These are phyloP conservation scores for Colletotrichum sp. DNA, from an alignment of 2,329 filamentous ascomycete species.

Conservation along the genomic window DNA sequence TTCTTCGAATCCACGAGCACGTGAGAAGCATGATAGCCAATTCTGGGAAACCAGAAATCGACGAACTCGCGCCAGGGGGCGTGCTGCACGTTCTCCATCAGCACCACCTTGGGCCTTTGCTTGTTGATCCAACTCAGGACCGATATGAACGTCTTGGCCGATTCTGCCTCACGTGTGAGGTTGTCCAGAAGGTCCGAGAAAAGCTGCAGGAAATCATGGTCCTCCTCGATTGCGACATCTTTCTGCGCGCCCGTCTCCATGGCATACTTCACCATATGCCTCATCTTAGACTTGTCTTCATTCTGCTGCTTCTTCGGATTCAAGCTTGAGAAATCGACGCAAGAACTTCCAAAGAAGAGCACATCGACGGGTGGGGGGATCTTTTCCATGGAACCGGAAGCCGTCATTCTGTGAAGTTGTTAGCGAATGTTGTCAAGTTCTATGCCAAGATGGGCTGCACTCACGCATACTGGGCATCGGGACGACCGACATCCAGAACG, in stretches of 20 bases:
- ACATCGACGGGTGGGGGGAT: slow-evolving; percentile 67
- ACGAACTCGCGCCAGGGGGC: slow-evolving; percentile 63
- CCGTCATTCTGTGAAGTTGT: slow-evolving; percentile 58
- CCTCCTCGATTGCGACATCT: background rate
- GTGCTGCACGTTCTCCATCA: slow-evolving; percentile 72
- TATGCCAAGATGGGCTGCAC: slow-evolving; percentile 26
- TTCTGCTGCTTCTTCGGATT: slow-evolving; percentile 56
- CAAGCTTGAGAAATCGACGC: slow-evolving; percentile 73
- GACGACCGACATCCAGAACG: slow-evolving; percentile 56
- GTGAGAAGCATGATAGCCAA: slow-evolving; percentile 60
- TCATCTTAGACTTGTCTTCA: slow-evolving; percentile 49
- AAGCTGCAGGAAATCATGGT: background rate
- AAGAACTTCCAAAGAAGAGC: slow-evolving; percentile 75
- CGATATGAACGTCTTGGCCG: slow-evolving; percentile 66
- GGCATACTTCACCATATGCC: slow-evolving; percentile 52
- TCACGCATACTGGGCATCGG: slow-evolving; percentile 44
- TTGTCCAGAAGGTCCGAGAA: slow-evolving; percentile 51
- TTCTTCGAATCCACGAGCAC: slow-evolving; percentile 68
- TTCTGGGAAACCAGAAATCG: slow-evolving; percentile 37
- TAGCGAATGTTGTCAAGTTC: background rate
- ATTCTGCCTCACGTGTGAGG: slow-evolving; percentile 67
- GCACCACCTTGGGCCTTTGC: slow-evolving; percentile 64
- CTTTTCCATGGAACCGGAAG: slow-evolving; percentile 61
- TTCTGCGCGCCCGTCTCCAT: slow-evolving; percentile 40
- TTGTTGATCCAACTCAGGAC: slow-evolving; percentile 61